A percentile compares a stretch with the other conserved stretches of the same genome.
These are phyloP conservation scores for Tolypocladium inflatum DNA, from an alignment of 2,329 filamentous ascomycete species.

Conservation along the genomic window DNA sequence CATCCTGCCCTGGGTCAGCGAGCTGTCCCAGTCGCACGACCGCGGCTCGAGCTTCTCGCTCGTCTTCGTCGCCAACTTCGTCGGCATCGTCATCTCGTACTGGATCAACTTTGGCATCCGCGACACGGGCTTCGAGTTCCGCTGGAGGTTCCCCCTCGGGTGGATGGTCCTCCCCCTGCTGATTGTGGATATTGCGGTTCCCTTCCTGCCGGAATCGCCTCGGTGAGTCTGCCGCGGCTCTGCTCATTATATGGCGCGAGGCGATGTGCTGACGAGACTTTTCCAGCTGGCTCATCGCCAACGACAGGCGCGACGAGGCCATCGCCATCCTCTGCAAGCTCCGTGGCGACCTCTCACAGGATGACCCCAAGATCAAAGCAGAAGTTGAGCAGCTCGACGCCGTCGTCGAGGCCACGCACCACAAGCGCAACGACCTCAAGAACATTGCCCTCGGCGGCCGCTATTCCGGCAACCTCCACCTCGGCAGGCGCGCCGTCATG, in stretches of 20 bases:
- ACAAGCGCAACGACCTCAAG: constrained; percentile 26
- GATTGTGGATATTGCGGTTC: constrained; percentile 25
- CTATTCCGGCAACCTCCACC: constrained; percentile 23
- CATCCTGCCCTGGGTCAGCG: constrained; percentile 37
- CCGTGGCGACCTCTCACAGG: constrained; percentile 17
- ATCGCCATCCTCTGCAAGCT: constrained; percentile 22
- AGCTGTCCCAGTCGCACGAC: constrained; percentile 34
- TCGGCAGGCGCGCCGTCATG: constrained; percentile 29
- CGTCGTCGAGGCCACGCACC: constrained; percentile 26
- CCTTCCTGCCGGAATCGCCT: constrained; percentile 35
- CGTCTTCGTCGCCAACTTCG: constrained; percentile 43
- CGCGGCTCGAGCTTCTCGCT: constrained; percentile 36
- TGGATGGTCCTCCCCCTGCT: constrained; percentile 33
- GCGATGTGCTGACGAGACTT: not conserved
- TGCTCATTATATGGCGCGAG: too few species aligned
- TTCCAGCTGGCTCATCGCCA: constrained; percentile 28
- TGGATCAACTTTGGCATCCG: constrained; percentile 28
- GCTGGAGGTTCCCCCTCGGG: constrained; percentile 26
- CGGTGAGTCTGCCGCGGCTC: constrained; percentile 15
- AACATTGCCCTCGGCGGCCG: constrained; percentile 28
- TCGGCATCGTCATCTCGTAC: constrained; percentile 34
- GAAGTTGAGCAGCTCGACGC: constrained; percentile 31
- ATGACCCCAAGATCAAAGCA: constrained; percentile 20
- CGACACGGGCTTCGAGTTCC: constrained; percentile 17
- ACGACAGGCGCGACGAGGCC: constrained; percentile 19